Evolutionary conservation across 2,329 filamentous ascomycete genomes (phyloP), one percentile per base, ranked within the genome.

Genomic region (Helotiales sp.): DNA sequence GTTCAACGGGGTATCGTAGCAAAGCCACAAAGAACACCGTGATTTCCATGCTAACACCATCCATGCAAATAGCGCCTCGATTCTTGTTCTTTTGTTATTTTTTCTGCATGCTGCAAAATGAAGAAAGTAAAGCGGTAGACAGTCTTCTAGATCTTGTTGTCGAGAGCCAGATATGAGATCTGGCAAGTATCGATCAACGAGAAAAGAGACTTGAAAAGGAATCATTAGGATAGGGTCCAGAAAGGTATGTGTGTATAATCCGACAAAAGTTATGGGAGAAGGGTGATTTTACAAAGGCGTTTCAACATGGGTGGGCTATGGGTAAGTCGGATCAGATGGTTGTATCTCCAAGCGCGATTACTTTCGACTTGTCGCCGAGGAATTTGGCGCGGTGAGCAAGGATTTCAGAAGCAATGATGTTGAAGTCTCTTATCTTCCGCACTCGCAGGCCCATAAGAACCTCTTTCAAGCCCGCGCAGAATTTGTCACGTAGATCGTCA

Each of bases 351-450:
- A 87, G 75, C 54, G 79, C 78, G 46, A 90, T 75, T 49, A 89
- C 78, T 74, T 84, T 86, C 66, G 82, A 83, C 62, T 78, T 77
- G 73, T 90, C 87, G 64, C 79, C 81, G 27, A 86, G 76, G 67
- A 90, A 89, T 54, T 79, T 79, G 61, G 83, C 78, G 67, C 87
- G 84, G 71, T 86, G 88, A 63, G 85, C 80, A 70, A 88, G 79
- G 66, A 91, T 89, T 54, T 83, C 82, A 66, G 80, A 76, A 56
- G 86, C 86, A 70, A 90, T 88, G 50, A 79, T 79, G 61, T 84
- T 77, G 69, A 89, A 89, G 68, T 90, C 86, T 69, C 80, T 82
- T 56, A 86, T 77, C 65, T 85, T 83, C 64, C 79, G 79, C 62
- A 76, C 75, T 65, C 84, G 82, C 66, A 87, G 79, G 42, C 82